phyloP scores from a whole-genome alignment of 768 basidiomycete species.

The Pulveroboletus sp. region DNA sequence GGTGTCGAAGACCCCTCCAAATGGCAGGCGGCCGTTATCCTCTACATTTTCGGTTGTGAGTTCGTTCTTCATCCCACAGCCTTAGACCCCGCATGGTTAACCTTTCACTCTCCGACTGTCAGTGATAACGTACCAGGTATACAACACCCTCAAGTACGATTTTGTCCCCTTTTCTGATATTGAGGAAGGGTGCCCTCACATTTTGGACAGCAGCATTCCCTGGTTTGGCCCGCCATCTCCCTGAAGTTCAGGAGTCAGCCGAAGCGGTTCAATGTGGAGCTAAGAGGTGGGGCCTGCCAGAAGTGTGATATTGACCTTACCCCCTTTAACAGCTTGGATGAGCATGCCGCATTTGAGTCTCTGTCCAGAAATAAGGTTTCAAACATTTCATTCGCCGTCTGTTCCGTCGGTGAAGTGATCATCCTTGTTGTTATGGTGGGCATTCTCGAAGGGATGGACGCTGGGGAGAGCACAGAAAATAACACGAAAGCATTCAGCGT shows the following conservation, averaged over 20 bases:
- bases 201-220: conserved; percentile 86
- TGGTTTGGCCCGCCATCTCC: conserved; percentile 64
- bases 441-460: conserved; percentile 62
- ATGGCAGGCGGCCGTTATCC: conserved; percentile 56
- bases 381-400: conserved; percentile 68
- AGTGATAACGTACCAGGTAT: conserved; percentile 72
- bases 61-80: not conserved
- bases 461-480: conserved; percentile 57
- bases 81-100: not conserved
- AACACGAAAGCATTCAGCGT: conserved; percentile 74
- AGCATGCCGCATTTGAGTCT: conserved; percentile 54
- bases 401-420: conserved; percentile 64
- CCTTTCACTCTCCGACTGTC: not conserved
- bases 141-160: not conserved
- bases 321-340: conserved; percentile 33
- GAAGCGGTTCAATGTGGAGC: conserved; percentile 34
- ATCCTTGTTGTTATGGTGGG: conserved; percentile 72
- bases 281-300: conserved; percentile 40
- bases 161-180: not conserved
- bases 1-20: conserved; percentile 60
- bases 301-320: not conserved
- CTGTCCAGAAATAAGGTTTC: conserved; percentile 68
- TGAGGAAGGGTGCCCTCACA: conserved; percentile 54
- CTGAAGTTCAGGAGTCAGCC: conserved; percentile 57
- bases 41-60: conserved; percentile 65